Percentiles rank a stretch among this genome's conserved stretches.
Evolutionary conservation across 2,329 filamentous ascomycete species (phyloP).

Genomic region (Xylariaceae sp.): DNA sequence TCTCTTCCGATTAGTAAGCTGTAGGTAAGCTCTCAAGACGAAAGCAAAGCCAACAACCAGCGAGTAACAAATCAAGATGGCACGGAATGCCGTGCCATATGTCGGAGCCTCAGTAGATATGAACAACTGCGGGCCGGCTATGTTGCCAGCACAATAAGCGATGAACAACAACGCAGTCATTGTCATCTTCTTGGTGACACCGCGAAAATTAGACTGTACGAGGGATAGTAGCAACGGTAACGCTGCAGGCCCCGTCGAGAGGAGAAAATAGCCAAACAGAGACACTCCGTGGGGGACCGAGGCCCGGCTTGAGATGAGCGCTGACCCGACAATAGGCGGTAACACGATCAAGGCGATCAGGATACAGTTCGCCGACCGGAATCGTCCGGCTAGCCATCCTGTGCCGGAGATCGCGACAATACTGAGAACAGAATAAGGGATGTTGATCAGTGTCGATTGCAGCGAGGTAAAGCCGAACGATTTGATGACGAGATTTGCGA

Average conservation of each 20-base stretch:
- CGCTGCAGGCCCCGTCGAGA: slow-evolving; percentile 49
- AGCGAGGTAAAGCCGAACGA: slow-evolving; percentile 54
- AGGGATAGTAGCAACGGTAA: slow-evolving; percentile 54
- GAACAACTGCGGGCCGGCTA: slow-evolving; percentile 55
- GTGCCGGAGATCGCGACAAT: slow-evolving; percentile 44
- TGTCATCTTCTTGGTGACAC: slow-evolving; percentile 58
- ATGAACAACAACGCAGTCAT: slow-evolving; percentile 54
- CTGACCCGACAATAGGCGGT: slow-evolving; percentile 49
- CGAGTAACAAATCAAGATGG: slow-evolving; percentile 55
- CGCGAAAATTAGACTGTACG: slow-evolving; percentile 52
- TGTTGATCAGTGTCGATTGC: slow-evolving; percentile 54
- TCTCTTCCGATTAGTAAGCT: slow-evolving; percentile 41
- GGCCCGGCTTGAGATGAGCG: slow-evolving; percentile 48
- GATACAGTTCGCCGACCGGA: slow-evolving; percentile 48
- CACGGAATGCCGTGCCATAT: slow-evolving; percentile 51
- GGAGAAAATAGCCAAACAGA: slow-evolving; percentile 55
- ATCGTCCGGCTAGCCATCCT: slow-evolving; percentile 49
- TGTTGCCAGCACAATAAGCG: slow-evolving; percentile 54
- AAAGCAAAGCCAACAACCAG: slow-evolving; percentile 44
- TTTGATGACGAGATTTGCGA: slow-evolving; percentile 53
- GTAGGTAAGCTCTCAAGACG: slow-evolving; percentile 44
- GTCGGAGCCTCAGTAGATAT: slow-evolving; percentile 44
- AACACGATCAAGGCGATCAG: slow-evolving; percentile 48
- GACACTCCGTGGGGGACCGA: slow-evolving; percentile 40
- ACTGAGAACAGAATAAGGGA: slow-evolving; percentile 53